Evolutionary conservation across 1,284 basidiomycete genomes (phyloP).

Genomic region (Boletus albobrunnescens): DNA sequence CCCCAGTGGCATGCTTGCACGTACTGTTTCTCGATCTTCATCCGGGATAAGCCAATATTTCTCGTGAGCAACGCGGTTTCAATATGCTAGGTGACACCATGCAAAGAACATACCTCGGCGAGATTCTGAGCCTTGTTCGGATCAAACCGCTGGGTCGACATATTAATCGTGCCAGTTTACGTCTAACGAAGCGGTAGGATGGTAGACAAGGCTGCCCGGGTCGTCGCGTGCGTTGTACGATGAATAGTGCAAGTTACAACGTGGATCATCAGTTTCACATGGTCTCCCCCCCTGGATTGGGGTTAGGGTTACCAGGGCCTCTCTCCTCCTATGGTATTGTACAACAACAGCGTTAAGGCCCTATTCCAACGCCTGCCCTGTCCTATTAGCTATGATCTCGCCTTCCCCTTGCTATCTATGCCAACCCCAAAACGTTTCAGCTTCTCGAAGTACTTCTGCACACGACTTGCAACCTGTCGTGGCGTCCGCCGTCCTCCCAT

Average conservation of each 20-base stretch:
- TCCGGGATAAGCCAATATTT: conserved; percentile 1
- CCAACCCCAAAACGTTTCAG: conserved; percentile 64
- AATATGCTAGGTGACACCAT: conserved; percentile 7
- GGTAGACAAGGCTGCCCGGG: conserved; percentile 41
- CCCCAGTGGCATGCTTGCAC: conserved; percentile 31
- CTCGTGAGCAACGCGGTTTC: conserved; percentile 24
- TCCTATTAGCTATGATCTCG: conserved; percentile 19
- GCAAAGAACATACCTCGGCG: conserved; percentile 58
- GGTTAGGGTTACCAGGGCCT: conserved; percentile 27
- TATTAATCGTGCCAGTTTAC: conserved; percentile 27
- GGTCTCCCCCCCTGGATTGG: conserved; percentile 5
- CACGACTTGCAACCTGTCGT: conserved; percentile 78
- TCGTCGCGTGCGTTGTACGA: background rate
- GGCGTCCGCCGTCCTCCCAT: conserved; percentile 74
- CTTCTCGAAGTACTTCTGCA: conserved; percentile 83
- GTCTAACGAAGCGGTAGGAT: conserved; percentile 33
- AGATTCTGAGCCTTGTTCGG: conserved; percentile 85
- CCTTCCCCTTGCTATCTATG: conserved; percentile 37
- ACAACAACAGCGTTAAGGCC: background rate
- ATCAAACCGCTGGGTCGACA: conserved; percentile 58
- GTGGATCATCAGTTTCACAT: conserved; percentile 3
- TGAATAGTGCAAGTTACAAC: background rate
- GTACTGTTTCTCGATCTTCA: conserved; percentile 92
- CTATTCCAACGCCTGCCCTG: background rate
- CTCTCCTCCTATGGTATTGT: no score